phyloP scores from a whole-genome alignment of 108 stramenopile species.

The Pseudonitzschia multistriata region DNA sequence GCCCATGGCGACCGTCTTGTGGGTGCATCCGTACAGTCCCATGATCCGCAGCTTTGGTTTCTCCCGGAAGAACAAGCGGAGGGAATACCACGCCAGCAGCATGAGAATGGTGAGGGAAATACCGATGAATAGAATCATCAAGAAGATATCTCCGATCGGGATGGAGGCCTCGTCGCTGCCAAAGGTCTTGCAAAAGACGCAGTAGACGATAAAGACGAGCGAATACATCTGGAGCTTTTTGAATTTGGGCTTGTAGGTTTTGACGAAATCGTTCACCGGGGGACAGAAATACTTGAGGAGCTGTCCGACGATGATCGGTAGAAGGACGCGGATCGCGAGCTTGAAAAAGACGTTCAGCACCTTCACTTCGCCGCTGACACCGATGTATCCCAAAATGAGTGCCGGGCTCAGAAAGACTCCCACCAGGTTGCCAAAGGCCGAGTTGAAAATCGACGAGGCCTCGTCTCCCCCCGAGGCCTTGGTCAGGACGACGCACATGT shows the following conservation, averaged over 20 bases:
- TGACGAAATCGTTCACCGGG: constrained; percentile 34
- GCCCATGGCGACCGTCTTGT: constrained; percentile 74
- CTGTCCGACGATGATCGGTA: constrained; percentile 62
- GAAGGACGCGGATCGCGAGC: constrained; percentile 49
- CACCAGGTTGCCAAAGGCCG: constrained; percentile 61
- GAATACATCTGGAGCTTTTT: constrained; percentile 45
- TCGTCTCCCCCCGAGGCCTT: constrained; percentile 79
- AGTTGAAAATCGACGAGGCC: constrained; percentile 78
- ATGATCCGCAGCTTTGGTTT: constrained; percentile 51
- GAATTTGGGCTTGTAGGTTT: constrained; percentile 45
- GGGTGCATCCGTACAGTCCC: constrained; percentile 65
- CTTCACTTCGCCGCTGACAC: constrained; percentile 44
- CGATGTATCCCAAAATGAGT: constrained; percentile 62
- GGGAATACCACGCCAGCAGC: constrained; percentile 37
- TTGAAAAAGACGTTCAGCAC: constrained; percentile 47
- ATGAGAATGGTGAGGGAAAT: constrained; percentile 34
- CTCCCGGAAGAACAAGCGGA: constrained; percentile 38
- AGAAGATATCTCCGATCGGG: constrained; percentile 37
- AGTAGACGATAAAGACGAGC: constrained; percentile 69
- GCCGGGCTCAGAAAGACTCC: constrained; percentile 69
- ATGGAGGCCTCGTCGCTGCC: constrained; percentile 10
- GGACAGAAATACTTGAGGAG: constrained; percentile 38
- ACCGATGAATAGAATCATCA: constrained; percentile 51
- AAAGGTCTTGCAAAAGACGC: constrained; percentile 55
- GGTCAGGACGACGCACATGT: constrained; percentile 82